Percentiles rank a stretch among this genome's conserved stretches.
These are phyloP conservation scores for Trichoderma cornu-damae DNA, from an alignment of 2,329 filamentous ascomycete genomes.

Conservation along the genomic window DNA sequence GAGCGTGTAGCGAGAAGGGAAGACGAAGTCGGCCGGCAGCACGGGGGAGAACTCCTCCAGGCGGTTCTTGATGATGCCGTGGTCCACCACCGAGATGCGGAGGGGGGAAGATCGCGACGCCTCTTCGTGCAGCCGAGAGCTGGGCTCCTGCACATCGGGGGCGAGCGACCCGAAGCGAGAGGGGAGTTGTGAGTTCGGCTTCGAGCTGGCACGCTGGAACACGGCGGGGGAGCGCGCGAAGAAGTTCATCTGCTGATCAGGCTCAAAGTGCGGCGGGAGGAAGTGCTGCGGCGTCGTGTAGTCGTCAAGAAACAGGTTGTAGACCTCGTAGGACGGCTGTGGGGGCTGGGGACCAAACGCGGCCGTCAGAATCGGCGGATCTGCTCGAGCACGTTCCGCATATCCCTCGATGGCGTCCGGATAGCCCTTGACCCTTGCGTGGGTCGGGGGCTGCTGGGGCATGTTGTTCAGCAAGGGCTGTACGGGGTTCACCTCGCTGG, in stretches of 20 bases:
- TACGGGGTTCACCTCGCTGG: conserved; percentile 50
- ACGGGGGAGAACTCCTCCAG: conserved; percentile 57
- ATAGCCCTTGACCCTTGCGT: conserved; percentile 46
- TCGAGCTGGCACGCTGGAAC: conserved; percentile 39
- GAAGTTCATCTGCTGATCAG: conserved; percentile 47
- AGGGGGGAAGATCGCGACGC: conserved; percentile 33
- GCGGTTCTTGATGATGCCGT: conserved; percentile 52
- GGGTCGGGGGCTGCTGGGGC: conserved; percentile 35
- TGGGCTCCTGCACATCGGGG: conserved; percentile 38
- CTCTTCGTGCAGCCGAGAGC: conserved; percentile 30
- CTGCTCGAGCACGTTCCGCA: conserved; percentile 45
- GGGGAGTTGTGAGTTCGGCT: conserved; percentile 48
- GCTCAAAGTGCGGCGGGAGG: conserved; percentile 50
- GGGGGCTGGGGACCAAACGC: conserved; percentile 32
- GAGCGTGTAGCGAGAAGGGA: conserved; percentile 64
- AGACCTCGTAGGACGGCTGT: conserved; percentile 47
- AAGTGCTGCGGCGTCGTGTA: conserved; percentile 51
- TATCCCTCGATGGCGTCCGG: conserved; percentile 44
- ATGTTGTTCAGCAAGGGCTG: conserved; percentile 47
- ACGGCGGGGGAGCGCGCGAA: conserved; percentile 45
- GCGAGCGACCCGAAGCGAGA: conserved; percentile 51
- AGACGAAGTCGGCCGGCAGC: conserved; percentile 57
- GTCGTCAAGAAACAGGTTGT: conserved; percentile 56
- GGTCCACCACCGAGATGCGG: conserved; percentile 51
- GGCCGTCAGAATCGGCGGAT: conserved; percentile 39